phyloP scores from a whole-genome alignment of 1,284 basidiomycete genomes.

The Coniferiporia weirii region DNA sequence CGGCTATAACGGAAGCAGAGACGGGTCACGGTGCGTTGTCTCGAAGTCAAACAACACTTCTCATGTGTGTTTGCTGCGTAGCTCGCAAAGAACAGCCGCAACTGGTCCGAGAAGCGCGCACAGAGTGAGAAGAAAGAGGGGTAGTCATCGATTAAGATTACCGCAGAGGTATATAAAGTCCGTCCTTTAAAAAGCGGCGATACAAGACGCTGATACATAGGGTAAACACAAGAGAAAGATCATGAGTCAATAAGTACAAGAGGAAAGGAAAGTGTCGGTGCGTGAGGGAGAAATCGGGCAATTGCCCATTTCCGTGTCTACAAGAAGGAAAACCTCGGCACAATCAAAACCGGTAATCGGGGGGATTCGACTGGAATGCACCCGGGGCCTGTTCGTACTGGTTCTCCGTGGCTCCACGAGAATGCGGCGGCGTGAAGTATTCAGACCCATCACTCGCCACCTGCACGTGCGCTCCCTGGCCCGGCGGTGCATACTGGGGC shows the following conservation, averaged over 20 bases:
- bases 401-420: conserved; percentile 11
- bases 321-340: too few relatives aligned
- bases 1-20: too few relatives aligned
- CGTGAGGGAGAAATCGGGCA: not conserved
- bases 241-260: not conserved
- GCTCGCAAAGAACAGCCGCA: not conserved
- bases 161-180: not conserved
- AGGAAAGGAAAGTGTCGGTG: not conserved
- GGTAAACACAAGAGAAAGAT: not conserved
- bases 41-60: too few relatives aligned
- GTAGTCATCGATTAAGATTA: not conserved
- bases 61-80: not conserved
- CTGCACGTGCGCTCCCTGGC: not conserved
- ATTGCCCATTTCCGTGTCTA: too few relatives aligned
- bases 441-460: conserved; percentile 6
- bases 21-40: too few relatives aligned
- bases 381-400: not conserved
- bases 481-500: not conserved
- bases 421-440: conserved; percentile 15
- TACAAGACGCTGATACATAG: not conserved
- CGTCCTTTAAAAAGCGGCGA: not conserved
- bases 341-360: conserved; percentile 10
- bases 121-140: not conserved
- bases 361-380: not conserved
- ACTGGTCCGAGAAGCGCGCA: not conserved